Base-by-base conservation (phyloP, 345 rosid genomes). In the Boechera divaricarpa region DNA sequence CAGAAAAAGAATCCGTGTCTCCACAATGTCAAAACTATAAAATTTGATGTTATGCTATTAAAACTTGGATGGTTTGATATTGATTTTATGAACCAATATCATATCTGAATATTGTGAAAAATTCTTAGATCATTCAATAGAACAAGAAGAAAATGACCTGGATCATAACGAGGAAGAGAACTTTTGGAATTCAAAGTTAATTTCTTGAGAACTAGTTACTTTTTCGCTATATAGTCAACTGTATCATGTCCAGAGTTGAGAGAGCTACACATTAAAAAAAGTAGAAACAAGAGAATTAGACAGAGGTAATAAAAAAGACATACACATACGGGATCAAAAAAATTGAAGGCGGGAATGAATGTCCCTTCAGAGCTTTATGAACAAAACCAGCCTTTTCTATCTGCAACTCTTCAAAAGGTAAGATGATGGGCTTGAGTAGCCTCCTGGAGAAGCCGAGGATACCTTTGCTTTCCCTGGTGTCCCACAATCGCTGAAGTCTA, bases 401-500 rank as follows among this genome's bases (percentile, higher is more conserved):
- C 98, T 91, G 97, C 86, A 95, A 81, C 92, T 84, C 84, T 89
- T 95, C 80, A 89, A 81, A 57, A 92, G 86, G 82, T 87, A 88
- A 42, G 98, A 84, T 45, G 94, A 89, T 13, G 93, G 94, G 63
- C 98, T 88, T 24, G 92, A 78, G 75, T 82, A 83, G 74, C 73
- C 72, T 0, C 85, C 82, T 2, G 89, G 82, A 76, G 86, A 84
- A 80, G 81, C 79, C n/a, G 79, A 82, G 13, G 76, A 79, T 64
- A 83, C 93, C 47, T 35, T 82, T 59, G 80, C 84, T 78, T 86
- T 91, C 77, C 77, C 87, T 0, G 98, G 99, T 39, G 92, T 91
- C 69, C 81, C 98, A 29, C 99, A 96, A 67, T 96, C 99, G 44
- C 92, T 93, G 80, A 96, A 96, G 82, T 96, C 99, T 5, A 96